Conservation (phyloP, 768 basidiomycete species). For the Cystoderma amianthinum region DNA sequence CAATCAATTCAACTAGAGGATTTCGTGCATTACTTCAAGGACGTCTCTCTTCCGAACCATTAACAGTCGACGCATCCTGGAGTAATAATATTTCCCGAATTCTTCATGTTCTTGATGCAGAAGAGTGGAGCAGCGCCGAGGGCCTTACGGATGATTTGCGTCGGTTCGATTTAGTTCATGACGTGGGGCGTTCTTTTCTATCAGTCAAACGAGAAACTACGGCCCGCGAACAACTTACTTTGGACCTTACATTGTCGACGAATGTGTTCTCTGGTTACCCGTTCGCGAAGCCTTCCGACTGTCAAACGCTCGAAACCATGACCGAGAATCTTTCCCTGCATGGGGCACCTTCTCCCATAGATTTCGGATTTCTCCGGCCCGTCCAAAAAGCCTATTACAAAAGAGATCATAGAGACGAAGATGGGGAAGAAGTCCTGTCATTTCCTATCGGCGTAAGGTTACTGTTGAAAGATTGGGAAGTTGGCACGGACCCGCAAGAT, state of each 20-base stretch:
- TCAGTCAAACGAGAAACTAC: conserved; percentile 42
- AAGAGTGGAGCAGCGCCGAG: conserved; percentile 24
- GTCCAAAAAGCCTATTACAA: conserved; percentile 19
- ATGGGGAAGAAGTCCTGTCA: conserved; percentile 8
- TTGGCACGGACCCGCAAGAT: conserved; percentile 41
- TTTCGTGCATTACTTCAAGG: conserved; percentile 46
- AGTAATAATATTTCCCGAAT: conserved; percentile 39
- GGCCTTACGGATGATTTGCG: conserved; percentile 30
- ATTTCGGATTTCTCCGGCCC: conserved; percentile 60
- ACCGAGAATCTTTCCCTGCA: conserved; percentile 52
- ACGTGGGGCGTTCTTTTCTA: conserved; percentile 24
- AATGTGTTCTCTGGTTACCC: conserved; percentile 47
- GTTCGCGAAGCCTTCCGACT: conserved; percentile 20
- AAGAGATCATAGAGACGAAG: conserved; percentile 14
- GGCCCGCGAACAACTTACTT: conserved; percentile 52
- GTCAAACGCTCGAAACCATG: conserved; percentile 43
- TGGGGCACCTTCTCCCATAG: conserved; percentile 48
- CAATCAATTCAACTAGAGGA: conserved; percentile 43
- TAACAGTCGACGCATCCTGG: conserved; percentile 44
- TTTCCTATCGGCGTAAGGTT: conserved; percentile 51
- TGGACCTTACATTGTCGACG: conserved; percentile 56
- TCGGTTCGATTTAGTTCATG: conserved; percentile 33
- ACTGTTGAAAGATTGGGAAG: conserved; percentile 63
- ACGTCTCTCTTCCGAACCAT: conserved; percentile 29
- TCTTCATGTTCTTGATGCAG: conserved; percentile 33